phyloP scores from a whole-genome alignment of 1,139 yeast species.

The Blastobotrys persicus region DNA sequence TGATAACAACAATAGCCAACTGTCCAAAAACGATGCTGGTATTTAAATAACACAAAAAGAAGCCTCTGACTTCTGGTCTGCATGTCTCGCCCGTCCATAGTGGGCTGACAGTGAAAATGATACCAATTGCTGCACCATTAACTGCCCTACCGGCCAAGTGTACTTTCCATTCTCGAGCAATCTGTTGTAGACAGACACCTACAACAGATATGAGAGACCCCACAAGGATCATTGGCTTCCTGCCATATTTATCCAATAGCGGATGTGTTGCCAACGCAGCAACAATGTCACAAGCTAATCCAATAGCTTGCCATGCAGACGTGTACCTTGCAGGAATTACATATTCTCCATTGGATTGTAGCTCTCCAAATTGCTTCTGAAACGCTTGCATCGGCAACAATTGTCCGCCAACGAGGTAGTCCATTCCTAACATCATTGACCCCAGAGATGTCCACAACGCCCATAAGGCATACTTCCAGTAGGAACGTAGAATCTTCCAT shows the following conservation, averaged over 20 bases:
- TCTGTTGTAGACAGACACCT: slow-evolving; percentile 3
- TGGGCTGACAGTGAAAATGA: slow-evolving; percentile 3
- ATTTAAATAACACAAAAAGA: slow-evolving; percentile 2
- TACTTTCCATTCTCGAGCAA: slow-evolving; percentile 2
- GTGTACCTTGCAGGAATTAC: slow-evolving; percentile 1
- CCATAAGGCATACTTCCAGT: slow-evolving; percentile 1
- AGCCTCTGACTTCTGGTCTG: slow-evolving; percentile 1
- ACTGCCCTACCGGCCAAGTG: slow-evolving; percentile 5
- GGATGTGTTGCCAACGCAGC: slow-evolving; percentile 1
- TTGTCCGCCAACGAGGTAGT: slow-evolving; percentile 3
- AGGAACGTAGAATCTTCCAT: slow-evolving; percentile 1
- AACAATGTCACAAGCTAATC: neutral
- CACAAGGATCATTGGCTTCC: slow-evolving; percentile 4
- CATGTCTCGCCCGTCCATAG: slow-evolving; percentile 6
- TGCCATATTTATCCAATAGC: slow-evolving; percentile 2
- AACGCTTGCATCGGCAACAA: neutral
- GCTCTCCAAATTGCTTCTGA: neutral
- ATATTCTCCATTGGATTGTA: neutral
- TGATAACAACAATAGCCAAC: neutral
- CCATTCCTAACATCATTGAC: slow-evolving; percentile 7
- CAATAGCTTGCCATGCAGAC: slow-evolving; percentile 7
- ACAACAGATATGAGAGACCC: neutral
- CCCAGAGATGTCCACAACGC: slow-evolving; percentile 4
- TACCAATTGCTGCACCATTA: slow-evolving; percentile 6
- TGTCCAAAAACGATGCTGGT: slow-evolving; percentile 5